phyloP scores from a whole-genome alignment of 2,329 filamentous ascomycete genomes.

The Stagonosporopsis rhizophila region DNA sequence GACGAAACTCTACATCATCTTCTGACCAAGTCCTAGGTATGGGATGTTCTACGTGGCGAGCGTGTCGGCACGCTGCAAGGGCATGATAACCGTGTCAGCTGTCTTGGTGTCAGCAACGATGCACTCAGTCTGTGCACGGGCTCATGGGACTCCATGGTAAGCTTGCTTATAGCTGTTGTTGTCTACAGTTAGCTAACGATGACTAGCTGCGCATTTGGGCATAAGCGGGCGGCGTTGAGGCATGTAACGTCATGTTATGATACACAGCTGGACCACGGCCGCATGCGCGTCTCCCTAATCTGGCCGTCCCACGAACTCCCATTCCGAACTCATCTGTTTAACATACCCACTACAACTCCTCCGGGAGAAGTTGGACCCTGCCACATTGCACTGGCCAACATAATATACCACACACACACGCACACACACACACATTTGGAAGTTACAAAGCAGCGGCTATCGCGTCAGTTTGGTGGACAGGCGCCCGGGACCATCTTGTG shows the following conservation, averaged over 20 bases:
- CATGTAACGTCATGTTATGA: conserved; percentile 42
- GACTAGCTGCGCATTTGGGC: conserved; percentile 61
- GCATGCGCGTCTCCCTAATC: conserved; percentile 36
- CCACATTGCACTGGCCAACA: conserved; percentile 36
- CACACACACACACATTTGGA: conserved; percentile 32
- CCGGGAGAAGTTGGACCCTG: conserved; percentile 32
- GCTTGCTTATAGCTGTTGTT: conserved; percentile 49
- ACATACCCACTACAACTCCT: conserved; percentile 39
- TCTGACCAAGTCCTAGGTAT: conserved; percentile 71
- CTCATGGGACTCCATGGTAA: conserved; percentile 98
- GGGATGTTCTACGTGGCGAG: conserved; percentile 95
- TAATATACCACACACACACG: conserved; percentile 40
- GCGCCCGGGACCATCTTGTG: conserved; percentile 42
- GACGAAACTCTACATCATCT: neutral
- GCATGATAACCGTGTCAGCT: conserved; percentile 98
- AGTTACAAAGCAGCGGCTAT: conserved; percentile 31
- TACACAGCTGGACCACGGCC: conserved; percentile 41
- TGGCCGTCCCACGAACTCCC: conserved; percentile 23
- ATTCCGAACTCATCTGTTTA: conserved; percentile 30
- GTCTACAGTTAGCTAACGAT: conserved; percentile 31
- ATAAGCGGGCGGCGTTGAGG: conserved; percentile 42
- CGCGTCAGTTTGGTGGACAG: conserved; percentile 38
- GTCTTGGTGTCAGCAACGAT: conserved; percentile 97
- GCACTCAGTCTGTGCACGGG: conserved; percentile 99
- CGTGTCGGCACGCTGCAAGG: conserved; percentile 96